Base-by-base conservation (phyloP, 495 filamentous ascomycete genomes). In the Aspergillus avenaceus region DNA sequence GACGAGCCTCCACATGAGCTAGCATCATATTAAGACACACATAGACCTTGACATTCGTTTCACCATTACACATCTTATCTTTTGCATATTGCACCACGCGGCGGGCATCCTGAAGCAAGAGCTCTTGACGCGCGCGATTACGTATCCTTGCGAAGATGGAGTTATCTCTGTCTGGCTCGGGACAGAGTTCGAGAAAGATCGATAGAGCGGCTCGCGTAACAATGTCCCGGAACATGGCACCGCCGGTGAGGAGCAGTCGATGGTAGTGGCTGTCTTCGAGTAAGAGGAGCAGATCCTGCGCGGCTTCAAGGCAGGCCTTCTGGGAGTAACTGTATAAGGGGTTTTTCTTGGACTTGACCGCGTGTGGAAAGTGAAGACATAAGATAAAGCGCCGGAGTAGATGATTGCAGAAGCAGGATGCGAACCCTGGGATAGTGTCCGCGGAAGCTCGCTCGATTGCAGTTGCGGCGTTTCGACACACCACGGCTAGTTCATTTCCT, bases 41-140 rank as follows among this genome's bases (percentile, higher is more conserved):
- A 41, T 76, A 68, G 13, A 46, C 56, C 47, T 79, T 80, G 16
- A 79, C 65, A 48, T 76, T 81, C 1, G 73, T 79, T 43, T 81
- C 78, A 5, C 75, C 76, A 37, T 71, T 54, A 5, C 52, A 52
- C 22, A 80, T 62, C 9, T 76, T 60, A 29, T 74, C 69, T 22
- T 56, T 31, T 0, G 71, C 64, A 28, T 72, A 55, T 13, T 59
- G 32, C 12, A 66, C 53, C 16, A 74, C 48, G 19, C 65, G 56
- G 5, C 49, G 59, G n/a, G 75, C 54, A 34, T 64, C 56, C 38
- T 66, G 48, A 5, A 70, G 66, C 3, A 79, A 56, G 19, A 52
- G 49, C 37, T 63, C 58, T 5, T 58, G 54, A 0, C 57, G 58
- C 7, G 63, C 62, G 22, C 65, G 67, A 40, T 71, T 56, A 4